Evolutionary conservation across 2,329 filamentous ascomycete species (phyloP).

Genomic region (Aureobasidium sp.): DNA sequence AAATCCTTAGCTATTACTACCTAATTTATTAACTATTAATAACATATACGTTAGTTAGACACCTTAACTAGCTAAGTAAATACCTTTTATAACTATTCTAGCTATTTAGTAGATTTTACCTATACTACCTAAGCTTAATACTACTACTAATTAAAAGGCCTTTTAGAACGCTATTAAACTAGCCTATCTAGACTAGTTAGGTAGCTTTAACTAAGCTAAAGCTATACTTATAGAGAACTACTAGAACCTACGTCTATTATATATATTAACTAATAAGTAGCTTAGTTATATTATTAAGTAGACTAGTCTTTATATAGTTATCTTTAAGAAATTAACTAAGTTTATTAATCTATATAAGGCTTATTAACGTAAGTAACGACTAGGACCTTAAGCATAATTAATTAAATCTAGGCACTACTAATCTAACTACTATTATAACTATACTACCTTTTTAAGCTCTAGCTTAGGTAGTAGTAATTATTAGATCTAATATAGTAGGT

Average conservation of each 20-base stretch:
- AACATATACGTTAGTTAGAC: not conserved
- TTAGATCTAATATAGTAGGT: not conserved
- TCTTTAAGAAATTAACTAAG: not conserved
- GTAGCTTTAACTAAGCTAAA: not conserved
- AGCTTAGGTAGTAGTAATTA: too few relatives aligned
- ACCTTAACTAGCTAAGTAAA: too few relatives aligned
- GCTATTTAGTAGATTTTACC: not conserved
- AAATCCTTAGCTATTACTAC: too few relatives aligned
- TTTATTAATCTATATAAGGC: not conserved
- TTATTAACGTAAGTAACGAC: not conserved
- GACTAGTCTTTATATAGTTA: not conserved
- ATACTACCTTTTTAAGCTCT: too few relatives aligned
- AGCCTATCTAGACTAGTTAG: not conserved
- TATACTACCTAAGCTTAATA: not conserved
- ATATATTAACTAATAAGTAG: not conserved
- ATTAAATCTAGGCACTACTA: too few relatives aligned
- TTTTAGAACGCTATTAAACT: not conserved
- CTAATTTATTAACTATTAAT: not conserved
- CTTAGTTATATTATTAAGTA: not conserved
- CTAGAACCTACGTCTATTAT: not conserved
- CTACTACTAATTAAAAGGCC: not conserved
- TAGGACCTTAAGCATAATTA: too few relatives aligned
- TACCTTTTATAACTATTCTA: not conserved
- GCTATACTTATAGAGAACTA: not conserved
- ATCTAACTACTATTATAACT: too few relatives aligned